These are phyloP conservation scores for Chaetomium tenue DNA, from an alignment of 495 filamentous ascomycete genomes.

Conservation along the genomic window DNA sequence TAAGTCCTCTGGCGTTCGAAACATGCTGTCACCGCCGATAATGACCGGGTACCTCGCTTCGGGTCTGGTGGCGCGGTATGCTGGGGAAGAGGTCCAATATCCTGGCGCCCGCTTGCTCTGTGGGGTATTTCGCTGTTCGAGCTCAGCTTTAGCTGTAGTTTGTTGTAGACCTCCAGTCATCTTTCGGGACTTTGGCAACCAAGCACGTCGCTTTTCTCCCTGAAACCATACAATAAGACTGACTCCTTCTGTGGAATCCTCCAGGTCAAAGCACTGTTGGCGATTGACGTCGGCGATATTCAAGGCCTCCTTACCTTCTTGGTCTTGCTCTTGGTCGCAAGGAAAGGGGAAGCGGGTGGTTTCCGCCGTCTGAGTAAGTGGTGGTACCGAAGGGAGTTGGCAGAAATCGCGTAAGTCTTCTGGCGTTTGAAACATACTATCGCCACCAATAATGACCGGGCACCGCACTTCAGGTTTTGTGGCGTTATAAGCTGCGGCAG, in stretches of 20 bases:
- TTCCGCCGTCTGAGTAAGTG: not conserved
- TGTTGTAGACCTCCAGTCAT: not conserved
- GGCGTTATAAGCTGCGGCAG: not conserved
- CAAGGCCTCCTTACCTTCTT: not conserved
- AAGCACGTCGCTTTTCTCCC: not conserved
- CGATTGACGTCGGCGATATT: not conserved
- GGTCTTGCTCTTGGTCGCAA: not conserved
- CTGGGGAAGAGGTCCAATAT: not conserved
- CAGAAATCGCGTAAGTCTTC: not conserved
- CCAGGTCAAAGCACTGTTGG: not conserved
- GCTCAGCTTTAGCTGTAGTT: not conserved
- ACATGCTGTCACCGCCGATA: slow-evolving; percentile 1
- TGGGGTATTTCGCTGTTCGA: not conserved
- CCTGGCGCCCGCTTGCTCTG: not conserved
- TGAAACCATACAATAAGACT: not conserved
- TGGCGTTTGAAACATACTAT: not conserved
- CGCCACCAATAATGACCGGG: not conserved
- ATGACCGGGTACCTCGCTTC: slow-evolving; percentile 2
- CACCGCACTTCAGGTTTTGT: slow-evolving; percentile 7
- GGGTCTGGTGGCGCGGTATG: not conserved
- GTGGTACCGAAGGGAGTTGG: not conserved
- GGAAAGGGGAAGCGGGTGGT: not conserved
- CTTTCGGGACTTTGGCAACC: not conserved
- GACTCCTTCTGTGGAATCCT: not conserved
- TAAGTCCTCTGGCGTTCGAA: not conserved